Evolutionary conservation across 2,329 filamentous ascomycete genomes (phyloP).

Genomic region (Botrytis paeoniae): DNA sequence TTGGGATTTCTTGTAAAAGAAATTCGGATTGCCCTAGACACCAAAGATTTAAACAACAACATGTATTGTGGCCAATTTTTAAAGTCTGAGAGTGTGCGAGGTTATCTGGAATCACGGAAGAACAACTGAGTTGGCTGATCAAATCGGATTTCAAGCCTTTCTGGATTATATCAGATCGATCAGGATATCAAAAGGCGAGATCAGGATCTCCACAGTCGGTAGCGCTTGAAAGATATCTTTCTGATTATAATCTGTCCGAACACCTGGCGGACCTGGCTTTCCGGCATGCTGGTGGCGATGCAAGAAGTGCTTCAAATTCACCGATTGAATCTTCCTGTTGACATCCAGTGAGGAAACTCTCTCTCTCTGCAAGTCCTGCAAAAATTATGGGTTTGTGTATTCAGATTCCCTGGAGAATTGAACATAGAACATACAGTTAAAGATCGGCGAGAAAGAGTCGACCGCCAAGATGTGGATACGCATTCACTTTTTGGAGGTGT

Average conservation of each 20-base stretch:
- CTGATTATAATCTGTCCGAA: neutral
- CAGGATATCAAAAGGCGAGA: neutral
- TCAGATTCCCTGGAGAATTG: neutral
- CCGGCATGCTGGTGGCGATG: neutral
- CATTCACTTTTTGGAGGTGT: neutral
- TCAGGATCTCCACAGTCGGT: neutral
- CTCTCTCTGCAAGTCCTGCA: neutral
- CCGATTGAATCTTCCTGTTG: accelerated
- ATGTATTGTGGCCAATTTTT: accelerated
- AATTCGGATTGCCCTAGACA: neutral
- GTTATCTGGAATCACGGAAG: neutral
- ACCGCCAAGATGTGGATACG: neutral
- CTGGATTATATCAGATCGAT: too few relatives aligned
- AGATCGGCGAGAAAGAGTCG: neutral
- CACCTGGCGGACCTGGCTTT: neutral
- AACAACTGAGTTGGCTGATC: neutral
- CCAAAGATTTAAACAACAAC: neutral
- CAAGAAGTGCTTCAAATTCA: neutral
- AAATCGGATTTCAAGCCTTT: neutral
- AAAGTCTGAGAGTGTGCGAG: neutral
- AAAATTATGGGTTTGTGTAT: neutral
- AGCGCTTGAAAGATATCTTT: neutral
- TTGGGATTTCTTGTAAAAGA: neutral
- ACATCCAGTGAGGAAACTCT: neutral
- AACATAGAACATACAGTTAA: neutral